Percentiles rank a stretch among this genome's conserved stretches.
phyloP scores from a whole-genome alignment of 2,329 filamentous ascomycete genomes.

The Podosphaera leucotricha region DNA sequence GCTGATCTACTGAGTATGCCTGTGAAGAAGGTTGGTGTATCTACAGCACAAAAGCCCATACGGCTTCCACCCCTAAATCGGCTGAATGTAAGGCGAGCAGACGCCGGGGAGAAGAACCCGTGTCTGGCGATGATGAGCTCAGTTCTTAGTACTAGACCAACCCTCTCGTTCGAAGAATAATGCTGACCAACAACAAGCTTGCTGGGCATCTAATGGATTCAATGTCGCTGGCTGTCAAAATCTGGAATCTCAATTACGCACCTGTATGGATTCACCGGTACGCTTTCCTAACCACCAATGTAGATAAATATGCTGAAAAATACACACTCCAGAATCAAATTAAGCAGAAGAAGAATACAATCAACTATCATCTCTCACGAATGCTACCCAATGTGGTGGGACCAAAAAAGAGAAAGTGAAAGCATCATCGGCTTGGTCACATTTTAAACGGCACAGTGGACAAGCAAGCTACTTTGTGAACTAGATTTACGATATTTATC shows the following conservation, averaged over 20 bases:
- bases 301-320: slow-evolving; percentile 1
- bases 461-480: too few species aligned
- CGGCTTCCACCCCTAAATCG: slow-evolving; percentile 33
- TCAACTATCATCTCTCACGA: slow-evolving; percentile 79
- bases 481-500: too few species aligned
- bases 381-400: slow-evolving; percentile 52
- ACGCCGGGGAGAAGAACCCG: slow-evolving; percentile 35
- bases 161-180: not conserved
- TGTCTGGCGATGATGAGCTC: slow-evolving; percentile 43
- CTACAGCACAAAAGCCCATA: slow-evolving; percentile 14
- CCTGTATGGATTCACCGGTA: slow-evolving; percentile 64
- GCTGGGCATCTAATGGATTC: slow-evolving; percentile 63
- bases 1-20: slow-evolving; percentile 9
- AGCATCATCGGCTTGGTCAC: not conserved
- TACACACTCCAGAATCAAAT: slow-evolving; percentile 24
- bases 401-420: slow-evolving; percentile 36
- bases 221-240: slow-evolving; percentile 33
- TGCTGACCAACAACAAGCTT: slow-evolving; percentile 28
- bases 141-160: slow-evolving; percentile 34
- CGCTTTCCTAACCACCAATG: slow-evolving; percentile 12
- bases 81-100: slow-evolving; percentile 39
- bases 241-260: slow-evolving; percentile 34
- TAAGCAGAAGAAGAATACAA: slow-evolving; percentile 42
- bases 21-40: slow-evolving; percentile 11
- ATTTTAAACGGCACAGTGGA: too few species aligned